Evolutionary conservation across 805 yeast genomes (phyloP), one percentile per base, ranked within the genome.

Genomic region (Blastobotrys peoriensis): DNA sequence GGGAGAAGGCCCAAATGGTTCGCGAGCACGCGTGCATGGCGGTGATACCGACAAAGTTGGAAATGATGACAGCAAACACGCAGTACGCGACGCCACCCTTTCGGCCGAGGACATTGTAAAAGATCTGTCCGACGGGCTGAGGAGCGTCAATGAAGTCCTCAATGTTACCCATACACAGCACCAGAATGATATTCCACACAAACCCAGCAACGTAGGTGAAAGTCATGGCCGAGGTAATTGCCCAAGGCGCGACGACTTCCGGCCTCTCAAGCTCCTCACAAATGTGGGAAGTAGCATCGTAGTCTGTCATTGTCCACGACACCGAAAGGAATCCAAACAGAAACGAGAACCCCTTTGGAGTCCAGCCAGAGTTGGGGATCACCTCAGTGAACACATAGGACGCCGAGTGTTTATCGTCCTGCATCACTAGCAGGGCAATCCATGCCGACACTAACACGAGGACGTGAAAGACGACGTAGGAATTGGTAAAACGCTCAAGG

Each of bases 211-310:
- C 49, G 0, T 82, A 73, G 6, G 91, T 76, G 38, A 83, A 70
- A 35, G 76, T 42, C 13, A 84, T 83, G 2, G 93, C 77, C 40
- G 73, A 68, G 1, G 83, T 63, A 58, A 86, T 77, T 3, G 93
- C 93, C 51, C 74, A 74, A 13, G 95, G 88, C 55, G 86, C 81
- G 41, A 78, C 80, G 45, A 67, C 74, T 58, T 86, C 93, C 0
- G 95, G 91, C 18, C 69, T 69, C 50, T 79, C 74, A 13, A 86
- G 93, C 63, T 86, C 95, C 56, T 86, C 95, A 38, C 88, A 79
- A 69, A 86, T 75, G 4, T 91, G 80, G 16, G 86, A 84, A 21
- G 86, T 68, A 76, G 85, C 79, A 21, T 91, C 91, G 61, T 83
- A 86, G 0, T 93, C 95, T 48, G 85, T 86, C 57, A 85, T 69